Evolutionary conservation across 2,329 filamentous ascomycete species (phyloP), one percentile per base, ranked within the genome.

Genomic region (Talaromyces sp.): DNA sequence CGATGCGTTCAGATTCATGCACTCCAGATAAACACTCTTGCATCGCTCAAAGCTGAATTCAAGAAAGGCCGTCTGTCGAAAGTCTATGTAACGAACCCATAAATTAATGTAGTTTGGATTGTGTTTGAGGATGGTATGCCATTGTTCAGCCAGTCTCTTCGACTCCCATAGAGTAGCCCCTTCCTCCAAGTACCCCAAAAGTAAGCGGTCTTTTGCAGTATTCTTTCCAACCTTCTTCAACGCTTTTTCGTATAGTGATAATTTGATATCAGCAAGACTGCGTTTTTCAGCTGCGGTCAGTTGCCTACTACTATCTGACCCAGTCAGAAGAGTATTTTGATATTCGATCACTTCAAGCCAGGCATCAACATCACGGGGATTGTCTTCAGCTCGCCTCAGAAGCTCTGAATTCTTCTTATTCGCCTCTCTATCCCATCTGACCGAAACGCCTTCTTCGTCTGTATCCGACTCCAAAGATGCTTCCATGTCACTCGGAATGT

Each of bases 341-440:
- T 96, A 88, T 7, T 88, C 80, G 54, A 94, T 89, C n/a, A 97
- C 82, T 43, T 86, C 83, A 17, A 96, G 76, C 94, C 94, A 98
- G 19, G 87, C 83, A 49, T 88, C 80, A 22, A 91, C 81, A 71
- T 96, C 86, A 5, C 83, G 76, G 0, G 93, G 91, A 25, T 86
- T 76, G 1, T 89, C 81, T 64, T 89, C 88, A 38, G 92, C 87
- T 34, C 76, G 83, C 13, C 84, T 85, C 2, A 85, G 86, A 7
- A 97, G 80, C 61, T 88, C 81, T 0, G 89, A 72, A 66, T 80
- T 77, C 22, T 69, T 74, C 36, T 73, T 67, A 60, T 74, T 73
- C 27, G 85, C 74, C 1, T 84, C 80, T 34, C 83, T 79, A 59
- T 82, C 78, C 8, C 75, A 69, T 40, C 75, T 77, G 63, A 72